phyloP scores from a whole-genome alignment of 768 basidiomycete genomes.

The Tulasnella sp. region DNA sequence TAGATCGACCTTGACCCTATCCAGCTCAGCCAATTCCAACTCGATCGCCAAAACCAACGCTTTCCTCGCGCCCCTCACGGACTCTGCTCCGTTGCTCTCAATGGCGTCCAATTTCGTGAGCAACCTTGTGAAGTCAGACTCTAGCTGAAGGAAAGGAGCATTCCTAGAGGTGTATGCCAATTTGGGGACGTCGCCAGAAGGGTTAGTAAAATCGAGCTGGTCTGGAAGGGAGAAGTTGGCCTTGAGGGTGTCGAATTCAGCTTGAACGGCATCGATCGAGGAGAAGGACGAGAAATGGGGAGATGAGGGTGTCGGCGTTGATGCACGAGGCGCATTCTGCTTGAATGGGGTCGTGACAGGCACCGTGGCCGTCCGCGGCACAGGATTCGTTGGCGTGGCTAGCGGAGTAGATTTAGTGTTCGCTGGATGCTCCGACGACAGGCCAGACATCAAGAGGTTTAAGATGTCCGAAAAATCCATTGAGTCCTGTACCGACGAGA shows the following conservation, averaged over 20 bases:
- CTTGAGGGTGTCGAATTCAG: constrained; percentile 36
- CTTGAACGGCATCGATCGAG: constrained; percentile 31
- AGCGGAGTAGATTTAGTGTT: no score
- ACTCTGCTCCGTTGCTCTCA: constrained; percentile 47
- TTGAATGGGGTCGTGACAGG: background rate
- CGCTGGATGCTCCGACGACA: no score
- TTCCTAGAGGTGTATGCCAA: constrained; percentile 55
- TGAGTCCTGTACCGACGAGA: no score
- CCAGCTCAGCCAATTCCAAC: constrained; percentile 43
- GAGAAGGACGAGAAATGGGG: constrained; percentile 25
- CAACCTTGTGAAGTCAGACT: constrained; percentile 49
- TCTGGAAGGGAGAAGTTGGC: constrained; percentile 35
- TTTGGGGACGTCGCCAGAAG: constrained; percentile 24
- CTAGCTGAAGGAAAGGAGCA: constrained; percentile 47
- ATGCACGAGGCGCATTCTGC: no score
- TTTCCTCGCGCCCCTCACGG: constrained; percentile 41
- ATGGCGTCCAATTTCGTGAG: constrained; percentile 58
- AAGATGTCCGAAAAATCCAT: no score
- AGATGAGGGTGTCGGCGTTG: background rate
- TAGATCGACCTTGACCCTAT: constrained; percentile 26
- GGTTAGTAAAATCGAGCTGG: constrained; percentile 35
- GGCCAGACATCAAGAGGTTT: no score
- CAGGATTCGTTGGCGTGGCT: no score
- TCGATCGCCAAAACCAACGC: constrained; percentile 48
- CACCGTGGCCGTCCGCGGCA: no score